Percentiles rank a stretch among this genome's conserved stretches.
These are phyloP conservation scores for Lasiodiplodia theobromae DNA, from an alignment of 2,329 filamentous ascomycete species.

Conservation along the genomic window DNA sequence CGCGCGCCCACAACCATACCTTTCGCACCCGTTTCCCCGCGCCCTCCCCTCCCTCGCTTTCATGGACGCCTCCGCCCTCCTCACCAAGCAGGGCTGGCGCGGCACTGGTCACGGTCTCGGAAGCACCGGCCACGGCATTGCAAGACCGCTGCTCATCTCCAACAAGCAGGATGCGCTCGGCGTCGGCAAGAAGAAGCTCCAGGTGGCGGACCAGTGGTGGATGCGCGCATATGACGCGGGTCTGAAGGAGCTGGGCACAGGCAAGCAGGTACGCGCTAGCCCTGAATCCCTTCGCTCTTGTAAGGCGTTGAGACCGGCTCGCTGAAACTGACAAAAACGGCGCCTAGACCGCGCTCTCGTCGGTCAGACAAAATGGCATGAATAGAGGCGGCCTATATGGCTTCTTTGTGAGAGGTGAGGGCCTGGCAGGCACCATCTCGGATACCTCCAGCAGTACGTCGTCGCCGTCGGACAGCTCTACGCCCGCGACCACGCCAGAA, in stretches of 20 bases:
- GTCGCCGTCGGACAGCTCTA: slow-evolving; percentile 32
- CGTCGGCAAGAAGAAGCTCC: slow-evolving; percentile 74
- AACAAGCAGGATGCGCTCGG: slow-evolving; percentile 83
- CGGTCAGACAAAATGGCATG: slow-evolving; percentile 55
- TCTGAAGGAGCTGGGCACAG: slow-evolving; percentile 74
- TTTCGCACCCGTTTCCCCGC: background rate
- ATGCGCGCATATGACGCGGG: slow-evolving; percentile 92
- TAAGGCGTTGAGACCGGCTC: slow-evolving; percentile 2
- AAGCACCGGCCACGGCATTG: slow-evolving; percentile 75
- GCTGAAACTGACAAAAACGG: background rate
- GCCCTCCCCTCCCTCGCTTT: background rate
- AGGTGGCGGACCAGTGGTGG: slow-evolving; percentile 90
- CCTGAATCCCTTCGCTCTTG: background rate
- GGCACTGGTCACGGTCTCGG: slow-evolving; percentile 89
- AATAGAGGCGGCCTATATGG: slow-evolving; percentile 72
- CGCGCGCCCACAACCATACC: background rate
- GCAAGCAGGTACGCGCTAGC: slow-evolving; percentile 58
- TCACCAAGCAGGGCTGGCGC: slow-evolving; percentile 88
- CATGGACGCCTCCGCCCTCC: slow-evolving; percentile 86
- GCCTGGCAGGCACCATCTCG: slow-evolving; percentile 73
- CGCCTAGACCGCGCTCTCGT: slow-evolving; percentile 62
- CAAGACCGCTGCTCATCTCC: slow-evolving; percentile 81
- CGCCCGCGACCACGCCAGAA: slow-evolving; percentile 26
- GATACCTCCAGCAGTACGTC: slow-evolving; percentile 20
- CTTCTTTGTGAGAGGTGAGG: slow-evolving; percentile 83